Base-by-base conservation (phyloP, 2,329 filamentous ascomycete genomes). In the Penicillium psychrosexuale region DNA sequence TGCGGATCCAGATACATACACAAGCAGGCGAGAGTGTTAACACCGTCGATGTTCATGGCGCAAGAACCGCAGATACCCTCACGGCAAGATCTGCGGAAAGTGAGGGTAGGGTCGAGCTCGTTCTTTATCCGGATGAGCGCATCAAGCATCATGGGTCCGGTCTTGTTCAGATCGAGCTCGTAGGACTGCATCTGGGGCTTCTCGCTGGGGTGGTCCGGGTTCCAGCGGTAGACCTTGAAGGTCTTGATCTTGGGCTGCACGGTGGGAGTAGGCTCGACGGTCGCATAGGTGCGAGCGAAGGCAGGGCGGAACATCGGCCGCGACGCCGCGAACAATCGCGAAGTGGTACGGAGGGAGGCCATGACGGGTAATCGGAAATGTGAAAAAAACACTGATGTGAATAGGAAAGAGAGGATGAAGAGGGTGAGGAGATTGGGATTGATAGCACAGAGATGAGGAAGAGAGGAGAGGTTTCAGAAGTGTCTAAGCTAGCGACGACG, bases 31-130 rank as follows among this genome's bases (percentile, higher is more conserved):
- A 99, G 80, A 55, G 94, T 99, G 82, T 99, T 99, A 70, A 95
- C 89, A 75, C 94, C 94, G 76, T 97, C 95, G 75, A 99, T 97
- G 83, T 99, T 99, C 94, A 99, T 99, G 65, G 94, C 94, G 75
- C 94, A 99, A 77, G 90, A 96, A 65, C 94, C 94, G 74, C 94
- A 99, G 71, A 99, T 99, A 67, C 94, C 94, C 84, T 99, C 94
- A 78, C 94, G 84, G 80, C 94, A 99, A 77, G 90, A 95, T 76
- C 94, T 80, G 73, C 94, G 85, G 83, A 99, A 99, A 51, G 94
- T 97, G 70, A 99, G 78, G 43, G 94, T 97, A 48, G 94, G 91
- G 77, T 99, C 94, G 61, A 96, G 78, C 84, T 99, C 94, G 77
- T 99, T 99, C 89, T 99, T 99, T 79, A 99, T 97, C 69, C 93